Evolutionary conservation across 1,139 yeast species (phyloP).

Genomic region (Torulaspora globosa): DNA sequence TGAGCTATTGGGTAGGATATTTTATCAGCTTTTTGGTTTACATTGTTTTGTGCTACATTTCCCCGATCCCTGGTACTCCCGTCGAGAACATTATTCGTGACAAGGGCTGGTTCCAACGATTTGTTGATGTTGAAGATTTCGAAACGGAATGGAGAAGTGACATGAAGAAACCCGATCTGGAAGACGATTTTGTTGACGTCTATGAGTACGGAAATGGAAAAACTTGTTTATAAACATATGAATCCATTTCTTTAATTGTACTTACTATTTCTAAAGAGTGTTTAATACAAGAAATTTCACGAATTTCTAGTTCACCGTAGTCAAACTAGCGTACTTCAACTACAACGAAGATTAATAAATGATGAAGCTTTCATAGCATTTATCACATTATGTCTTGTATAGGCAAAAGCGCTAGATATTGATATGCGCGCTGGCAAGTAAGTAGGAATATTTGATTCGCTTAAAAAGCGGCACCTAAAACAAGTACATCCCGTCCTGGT

Average conservation of each 20-base stretch:
- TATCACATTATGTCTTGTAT: too few relatives aligned
- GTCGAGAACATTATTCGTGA: conserved; percentile 45
- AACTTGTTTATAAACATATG: conserved; percentile 21
- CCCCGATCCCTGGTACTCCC: conserved; percentile 62
- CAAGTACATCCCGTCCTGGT: conserved; percentile 1
- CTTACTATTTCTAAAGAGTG: background rate
- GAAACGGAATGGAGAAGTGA: conserved; percentile 40
- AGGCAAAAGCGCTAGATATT: background rate
- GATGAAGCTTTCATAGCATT: background rate
- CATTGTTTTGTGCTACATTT: conserved; percentile 46
- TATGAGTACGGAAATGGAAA: conserved; percentile 22
- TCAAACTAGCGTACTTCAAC: too few relatives aligned
- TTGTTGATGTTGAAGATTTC: conserved; percentile 57
- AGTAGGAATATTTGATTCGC: background rate
- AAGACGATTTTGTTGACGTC: conserved; percentile 24
- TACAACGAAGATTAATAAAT: background rate
- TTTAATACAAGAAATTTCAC: background rate
- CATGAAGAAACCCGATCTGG: conserved; percentile 20
- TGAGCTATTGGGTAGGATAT: conserved; percentile 76
- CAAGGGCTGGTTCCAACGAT: conserved; percentile 63
- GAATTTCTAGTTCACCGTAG: background rate
- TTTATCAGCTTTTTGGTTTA: conserved; percentile 52
- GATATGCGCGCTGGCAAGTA: background rate
- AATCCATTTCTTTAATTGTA: too few relatives aligned
- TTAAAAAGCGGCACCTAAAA: background rate